These are phyloP conservation scores for Thyridium curvatum DNA, from an alignment of 2,329 filamentous ascomycete species.

Conservation along the genomic window DNA sequence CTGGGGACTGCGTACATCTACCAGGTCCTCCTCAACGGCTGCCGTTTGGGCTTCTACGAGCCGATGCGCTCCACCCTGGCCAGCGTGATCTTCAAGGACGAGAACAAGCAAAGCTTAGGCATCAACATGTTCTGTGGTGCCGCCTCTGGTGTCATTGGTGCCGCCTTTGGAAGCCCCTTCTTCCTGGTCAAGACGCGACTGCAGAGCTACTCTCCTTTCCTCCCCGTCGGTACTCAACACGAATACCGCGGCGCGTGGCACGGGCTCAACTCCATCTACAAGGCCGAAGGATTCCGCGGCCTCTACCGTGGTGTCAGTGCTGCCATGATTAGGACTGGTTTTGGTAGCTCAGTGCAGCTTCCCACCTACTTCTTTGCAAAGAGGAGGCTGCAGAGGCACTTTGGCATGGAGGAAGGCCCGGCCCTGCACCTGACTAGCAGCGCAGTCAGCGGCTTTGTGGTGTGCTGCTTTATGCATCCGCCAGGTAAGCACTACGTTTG, in stretches of 20 bases:
- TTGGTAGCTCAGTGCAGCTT: slow-evolving; percentile 91
- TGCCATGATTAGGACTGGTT: slow-evolving; percentile 93
- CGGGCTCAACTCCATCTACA: slow-evolving; percentile 74
- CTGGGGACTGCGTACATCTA: slow-evolving; percentile 92
- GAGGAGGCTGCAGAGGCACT: slow-evolving; percentile 70
- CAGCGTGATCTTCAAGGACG: slow-evolving; percentile 62
- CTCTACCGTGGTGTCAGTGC: slow-evolving; percentile 87
- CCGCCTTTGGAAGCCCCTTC: slow-evolving; percentile 89
- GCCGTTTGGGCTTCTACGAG: slow-evolving; percentile 95
- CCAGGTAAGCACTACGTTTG: slow-evolving; percentile 71
- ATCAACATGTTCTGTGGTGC: slow-evolving; percentile 95
- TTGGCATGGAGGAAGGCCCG: slow-evolving; percentile 86
- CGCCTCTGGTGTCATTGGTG: slow-evolving; percentile 81
- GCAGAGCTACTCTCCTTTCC: slow-evolving; percentile 87
- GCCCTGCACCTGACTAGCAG: slow-evolving; percentile 85
- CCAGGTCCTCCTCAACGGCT: slow-evolving; percentile 93
- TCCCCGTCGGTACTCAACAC: slow-evolving; percentile 96
- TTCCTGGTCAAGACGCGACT: slow-evolving; percentile 96
- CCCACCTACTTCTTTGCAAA: slow-evolving; percentile 99
- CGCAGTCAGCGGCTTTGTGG: slow-evolving; percentile 86
- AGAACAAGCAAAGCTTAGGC: slow-evolving; percentile 72
- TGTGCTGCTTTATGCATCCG: slow-evolving; percentile 97
- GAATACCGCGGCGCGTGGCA: slow-evolving; percentile 81
- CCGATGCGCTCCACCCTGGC: slow-evolving; percentile 74
- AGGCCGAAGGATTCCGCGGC: slow-evolving; percentile 68